These are phyloP conservation scores for Deuterostichococcus epilithicus DNA, from an alignment of 139 green algal genomes.

Conservation along the genomic window DNA sequence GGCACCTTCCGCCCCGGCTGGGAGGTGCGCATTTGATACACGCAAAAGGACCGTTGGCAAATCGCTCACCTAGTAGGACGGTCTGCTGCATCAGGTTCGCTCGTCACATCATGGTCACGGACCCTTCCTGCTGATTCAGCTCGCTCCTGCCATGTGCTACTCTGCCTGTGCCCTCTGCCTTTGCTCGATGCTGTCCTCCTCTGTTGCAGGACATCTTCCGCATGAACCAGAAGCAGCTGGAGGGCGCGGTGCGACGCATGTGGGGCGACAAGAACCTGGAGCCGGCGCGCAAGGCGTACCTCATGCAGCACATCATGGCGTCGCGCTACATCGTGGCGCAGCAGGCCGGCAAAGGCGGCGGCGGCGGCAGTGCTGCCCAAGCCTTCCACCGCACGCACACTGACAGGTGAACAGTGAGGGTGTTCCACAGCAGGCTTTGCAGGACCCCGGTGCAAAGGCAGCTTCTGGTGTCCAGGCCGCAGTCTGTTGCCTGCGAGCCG, in stretches of 20 bases:
- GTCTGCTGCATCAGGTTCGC: too few species aligned
- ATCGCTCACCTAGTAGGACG: too few species aligned
- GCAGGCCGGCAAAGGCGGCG: constrained; percentile 30
- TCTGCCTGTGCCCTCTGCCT: too few species aligned
- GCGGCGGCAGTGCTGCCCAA: neutral
- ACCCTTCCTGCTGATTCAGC: too few species aligned
- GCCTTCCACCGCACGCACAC: constrained; percentile 34
- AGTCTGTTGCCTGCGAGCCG: too few species aligned
- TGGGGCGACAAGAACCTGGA: constrained; percentile 83
- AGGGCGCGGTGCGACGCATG: constrained; percentile 87
- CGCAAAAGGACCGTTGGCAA: too few species aligned
- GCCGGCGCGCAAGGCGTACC: constrained; percentile 89
- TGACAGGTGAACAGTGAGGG: constrained; percentile 4
- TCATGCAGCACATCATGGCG: constrained; percentile 97
- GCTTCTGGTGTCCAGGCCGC: neutral
- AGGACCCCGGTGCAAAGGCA: neutral
- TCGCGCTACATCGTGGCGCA: constrained; percentile 78
- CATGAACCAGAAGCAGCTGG: constrained; percentile 98
- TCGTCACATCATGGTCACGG: too few species aligned
- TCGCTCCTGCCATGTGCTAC: too few species aligned
- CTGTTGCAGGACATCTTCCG: constrained; percentile 84
- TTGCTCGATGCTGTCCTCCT: too few species aligned
- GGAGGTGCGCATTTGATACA: constrained; percentile 48
- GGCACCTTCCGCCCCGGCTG: constrained; percentile 80
- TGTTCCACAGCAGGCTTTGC: too few species aligned